Base-by-base conservation (phyloP, 2,329 filamentous ascomycete species). In the Ramularia endophylla region DNA sequence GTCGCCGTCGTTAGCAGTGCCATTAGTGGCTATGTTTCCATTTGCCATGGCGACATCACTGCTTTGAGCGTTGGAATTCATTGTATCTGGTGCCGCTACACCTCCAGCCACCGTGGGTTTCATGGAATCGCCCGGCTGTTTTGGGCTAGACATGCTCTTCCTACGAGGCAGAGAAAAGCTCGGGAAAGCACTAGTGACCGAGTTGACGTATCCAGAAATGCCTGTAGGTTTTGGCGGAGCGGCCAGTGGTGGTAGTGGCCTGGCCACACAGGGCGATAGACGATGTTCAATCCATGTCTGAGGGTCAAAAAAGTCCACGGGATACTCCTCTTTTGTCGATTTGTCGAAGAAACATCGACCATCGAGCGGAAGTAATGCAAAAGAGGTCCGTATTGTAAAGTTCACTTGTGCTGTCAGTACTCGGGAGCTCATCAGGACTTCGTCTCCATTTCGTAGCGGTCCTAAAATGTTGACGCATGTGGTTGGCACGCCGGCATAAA, bases 381-480 rank as follows among this genome's bases (percentile, higher is more conserved):
- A 95, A 30, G 81, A 89, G 0, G 88, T 94, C 6, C 90, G 78
- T 36, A 97, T 80, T 0, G 85, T 88, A 57, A 97, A 95, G 65
- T 94, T 94, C 53, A 95, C 89, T 58, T 92, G 86, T 0, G 90
- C 88, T 1, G 88, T 95, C 12, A 97, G 73, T 0, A 95, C 83
- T 51, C 87, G 86, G 47, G 88, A 88, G 56, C 89, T 94, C 44
- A 95, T 73, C 1, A 95, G 73, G 0, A 95, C 88, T 13, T 89
- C 85, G 58, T 97, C 89, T n/a, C 89, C 89, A 54, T 94, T 90
- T 27, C 89, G 81, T 9, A 97, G 64, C 1, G 89, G 89, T 0
- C 90, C 90, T 3, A 95, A 74, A 38, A 95, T 92, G 60, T 95
- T 95, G 60, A 95, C 80, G 59, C 88, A 95, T 40, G 84, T 78